A percentile compares a stretch with the other conserved stretches of the same genome.
Evolutionary conservation across 2,329 filamentous ascomycete species (phyloP).

Genomic region (Calonectria pseudoturangicola): DNA sequence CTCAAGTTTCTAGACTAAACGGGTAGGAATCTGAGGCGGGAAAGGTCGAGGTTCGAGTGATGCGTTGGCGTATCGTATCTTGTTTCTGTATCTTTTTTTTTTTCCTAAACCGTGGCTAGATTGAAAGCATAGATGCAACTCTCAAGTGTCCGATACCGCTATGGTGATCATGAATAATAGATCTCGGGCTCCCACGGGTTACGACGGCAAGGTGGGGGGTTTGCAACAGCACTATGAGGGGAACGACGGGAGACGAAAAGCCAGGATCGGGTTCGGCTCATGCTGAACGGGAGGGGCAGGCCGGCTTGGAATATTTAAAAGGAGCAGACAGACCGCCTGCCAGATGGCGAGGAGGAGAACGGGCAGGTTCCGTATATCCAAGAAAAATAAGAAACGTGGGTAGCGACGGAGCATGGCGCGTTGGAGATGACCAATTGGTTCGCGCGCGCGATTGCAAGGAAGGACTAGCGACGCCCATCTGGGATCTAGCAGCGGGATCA

Average conservation of each 20-base stretch:
- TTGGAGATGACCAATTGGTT: constrained; percentile 51
- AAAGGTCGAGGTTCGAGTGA: neutral
- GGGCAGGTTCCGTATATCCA: constrained; percentile 52
- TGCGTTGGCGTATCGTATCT: neutral
- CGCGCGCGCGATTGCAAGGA: constrained; percentile 49
- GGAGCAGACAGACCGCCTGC: constrained; percentile 31
- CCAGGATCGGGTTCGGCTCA: constrained; percentile 23
- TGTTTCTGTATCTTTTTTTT: neutral
- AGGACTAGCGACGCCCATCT: constrained; percentile 51
- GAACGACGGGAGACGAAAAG: constrained; percentile 10
- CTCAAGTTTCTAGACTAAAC: constrained; percentile 23
- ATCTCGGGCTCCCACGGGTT: constrained; percentile 14
- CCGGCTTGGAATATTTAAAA: constrained; percentile 40
- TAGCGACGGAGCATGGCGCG: constrained; percentile 40
- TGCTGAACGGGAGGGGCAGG: constrained; percentile 31
- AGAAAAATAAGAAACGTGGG: constrained; percentile 50
- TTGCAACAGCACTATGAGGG: neutral
- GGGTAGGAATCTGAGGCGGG: neutral
- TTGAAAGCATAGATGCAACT: neutral
- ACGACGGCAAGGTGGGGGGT: constrained; percentile 29
- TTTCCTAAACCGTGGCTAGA: neutral
- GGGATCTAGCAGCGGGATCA: constrained; percentile 51
- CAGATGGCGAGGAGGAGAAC: constrained; percentile 43
- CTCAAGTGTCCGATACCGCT: constrained; percentile 18
- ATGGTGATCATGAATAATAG: constrained; percentile 28